Evolutionary conservation across 305 asterid genomes (phyloP), one percentile per base, ranked within the genome.

Genomic region (Solanum hybrid): DNA sequence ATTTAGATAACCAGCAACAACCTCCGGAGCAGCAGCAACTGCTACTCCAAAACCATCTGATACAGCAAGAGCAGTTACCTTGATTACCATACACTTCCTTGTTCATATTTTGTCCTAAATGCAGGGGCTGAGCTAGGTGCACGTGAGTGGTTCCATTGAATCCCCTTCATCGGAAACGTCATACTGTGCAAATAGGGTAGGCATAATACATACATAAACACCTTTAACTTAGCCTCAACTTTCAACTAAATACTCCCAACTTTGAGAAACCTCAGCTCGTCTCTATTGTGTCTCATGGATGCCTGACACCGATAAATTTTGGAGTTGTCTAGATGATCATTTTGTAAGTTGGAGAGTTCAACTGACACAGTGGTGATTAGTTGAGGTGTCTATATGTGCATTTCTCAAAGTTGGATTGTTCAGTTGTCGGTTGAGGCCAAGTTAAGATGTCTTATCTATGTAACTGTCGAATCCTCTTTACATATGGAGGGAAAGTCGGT

Each of bases 1-100:
- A 10, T 38, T 37, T 85, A 36, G 71, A 71, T 77, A 87, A 89
- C 81, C 90, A 85, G 66, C 85, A 88, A 37, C 92, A 40, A 77
- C 86, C 64, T 7, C 36, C n/a, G 29, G 89, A 89, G 42, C 92
- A 34, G 51, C 36, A 72, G 78, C 85, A 73, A 11, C 84, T 8
- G 20, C 69, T 37, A 22, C 34, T 4, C 37, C 56, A 80, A 51
- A 64, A 13, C 32, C 32, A 31, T 31, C 32, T 31, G 32, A 31
- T 31, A 31, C 32, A 31, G 32, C 32, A 31, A 31, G 32, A 31
- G 32, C 32, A 31, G 32, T 31, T 31, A 31, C 32, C 32, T 31
- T 31, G 32, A 31, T 31, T 31, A 31, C 32, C 32, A 31, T 31
- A 31, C 32, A 31, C 32, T 31, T 31, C 32, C 32, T 31, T 31